phyloP scores from a whole-genome alignment of 805 yeast species.

The Candida parachauliodes region DNA sequence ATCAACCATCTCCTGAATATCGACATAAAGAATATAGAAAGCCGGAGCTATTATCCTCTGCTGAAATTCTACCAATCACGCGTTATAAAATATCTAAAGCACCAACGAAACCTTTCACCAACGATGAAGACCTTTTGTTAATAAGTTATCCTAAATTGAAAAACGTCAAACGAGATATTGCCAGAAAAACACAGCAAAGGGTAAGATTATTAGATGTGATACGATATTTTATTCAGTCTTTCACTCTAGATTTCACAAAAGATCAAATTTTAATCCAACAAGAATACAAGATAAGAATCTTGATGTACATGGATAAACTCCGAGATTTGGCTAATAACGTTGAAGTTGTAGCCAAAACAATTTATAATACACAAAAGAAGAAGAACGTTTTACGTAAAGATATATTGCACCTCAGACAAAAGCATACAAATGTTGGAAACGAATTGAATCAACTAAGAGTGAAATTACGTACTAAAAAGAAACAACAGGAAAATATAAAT shows the following conservation, averaged over 20 bases:
- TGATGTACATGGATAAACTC: slow-evolving; percentile 26
- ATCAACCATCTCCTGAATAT: no score
- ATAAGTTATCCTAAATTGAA: slow-evolving; percentile 1
- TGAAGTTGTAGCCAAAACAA: slow-evolving; percentile 26
- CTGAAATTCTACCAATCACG: no score
- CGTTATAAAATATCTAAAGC: slow-evolving; percentile 1
- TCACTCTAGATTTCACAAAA: slow-evolving; percentile 17
- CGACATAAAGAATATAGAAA: no score
- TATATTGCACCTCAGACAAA: slow-evolving; percentile 26
- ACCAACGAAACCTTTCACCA: background rate
- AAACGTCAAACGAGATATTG: slow-evolving; percentile 16
- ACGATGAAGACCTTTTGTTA: background rate
- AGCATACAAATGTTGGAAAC: slow-evolving; percentile 30
- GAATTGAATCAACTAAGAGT: slow-evolving; percentile 26
- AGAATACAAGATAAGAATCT: slow-evolving; percentile 28
- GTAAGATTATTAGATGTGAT: slow-evolving; percentile 37
- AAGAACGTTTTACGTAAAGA: slow-evolving; percentile 29
- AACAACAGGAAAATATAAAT: slow-evolving; percentile 15
- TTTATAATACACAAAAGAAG: slow-evolving; percentile 24
- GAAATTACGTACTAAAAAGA: slow-evolving; percentile 15
- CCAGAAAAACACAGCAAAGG: slow-evolving; percentile 22
- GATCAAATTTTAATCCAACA: slow-evolving; percentile 19
- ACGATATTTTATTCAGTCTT: slow-evolving; percentile 26
- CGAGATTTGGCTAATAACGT: slow-evolving; percentile 34
- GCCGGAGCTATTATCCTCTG: no score